Conservation (phyloP, 306 rosid species). For the Echinosophora koreensis region DNA sequence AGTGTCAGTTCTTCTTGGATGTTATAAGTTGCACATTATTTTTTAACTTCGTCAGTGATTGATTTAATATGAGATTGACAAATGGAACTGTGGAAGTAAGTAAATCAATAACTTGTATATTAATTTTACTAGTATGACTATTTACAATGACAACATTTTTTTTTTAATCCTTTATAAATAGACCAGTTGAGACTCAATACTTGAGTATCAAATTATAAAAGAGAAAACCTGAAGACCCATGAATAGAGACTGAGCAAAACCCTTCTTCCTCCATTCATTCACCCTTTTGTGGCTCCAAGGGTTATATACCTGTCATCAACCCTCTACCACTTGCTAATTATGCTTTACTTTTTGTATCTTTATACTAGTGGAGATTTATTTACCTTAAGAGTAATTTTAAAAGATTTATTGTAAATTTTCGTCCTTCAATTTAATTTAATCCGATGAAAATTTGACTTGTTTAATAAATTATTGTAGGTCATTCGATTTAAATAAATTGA, state of each 20-base stretch:
- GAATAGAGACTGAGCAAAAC: constrained; percentile 29
- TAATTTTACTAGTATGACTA: constrained; percentile 37
- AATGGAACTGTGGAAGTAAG: too few species aligned
- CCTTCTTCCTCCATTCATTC: not conserved
- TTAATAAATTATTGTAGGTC: too few species aligned
- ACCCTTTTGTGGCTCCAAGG: constrained; percentile 35
- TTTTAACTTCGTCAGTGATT: not conserved
- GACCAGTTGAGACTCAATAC: constrained; percentile 33
- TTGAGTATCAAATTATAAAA: constrained; percentile 34
- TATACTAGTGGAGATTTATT: not conserved
- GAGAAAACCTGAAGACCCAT: constrained; percentile 31
- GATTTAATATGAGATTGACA: not conserved
- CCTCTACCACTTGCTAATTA: constrained; percentile 45
- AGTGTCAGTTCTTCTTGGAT: not conserved
- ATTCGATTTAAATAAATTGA: too few species aligned
- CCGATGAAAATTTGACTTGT: too few species aligned
- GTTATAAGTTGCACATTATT: not conserved
- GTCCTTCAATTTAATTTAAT: too few species aligned
- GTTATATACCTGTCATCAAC: constrained; percentile 19
- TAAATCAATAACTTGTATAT: constrained; percentile 41
- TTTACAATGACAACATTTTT: constrained; percentile 37
- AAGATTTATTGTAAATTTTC: too few species aligned
- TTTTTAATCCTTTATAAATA: not conserved
- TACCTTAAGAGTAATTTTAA: too few species aligned
- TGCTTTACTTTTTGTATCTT: not conserved